Base-by-base conservation (phyloP, 192 early-diverging fungal species). In the Dissophora globulifera region DNA sequence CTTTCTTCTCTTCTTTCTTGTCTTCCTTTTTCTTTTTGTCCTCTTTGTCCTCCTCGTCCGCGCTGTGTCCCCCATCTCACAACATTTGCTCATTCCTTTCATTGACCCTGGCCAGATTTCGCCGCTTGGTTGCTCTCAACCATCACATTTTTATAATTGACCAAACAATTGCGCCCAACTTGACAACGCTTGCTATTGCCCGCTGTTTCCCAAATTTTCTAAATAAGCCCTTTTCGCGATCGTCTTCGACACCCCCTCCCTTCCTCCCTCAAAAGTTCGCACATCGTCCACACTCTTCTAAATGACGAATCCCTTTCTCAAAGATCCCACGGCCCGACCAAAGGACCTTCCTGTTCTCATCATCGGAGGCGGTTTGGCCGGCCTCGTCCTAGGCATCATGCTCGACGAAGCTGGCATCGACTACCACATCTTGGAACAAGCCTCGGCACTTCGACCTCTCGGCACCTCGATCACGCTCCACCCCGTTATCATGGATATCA, bases 381-480 rank as follows among this genome's bases (percentile, higher is more conserved):
- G 72, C 3, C 30, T 76, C 23, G 35, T 62, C 7, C 60, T 76
- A 58, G 72, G 63, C 35, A 67, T 76, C 58, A 76, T 66, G 72
- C 63, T 76, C 29, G 72, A 76, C 25, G 42, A 45, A 1, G 72
- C 72, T 6, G 72, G 72, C 5, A 76, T 76, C 52, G 72, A 76
- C 45, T 76, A 76, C 23, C 72, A 76, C 23, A 76, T 67, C 47
- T 52, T 76, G n/a, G 72, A 76, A 38, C 72, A 76, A 43, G 72
- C 72, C 6, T 76, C 72, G 19, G 48, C 63, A 17, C 52, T 76
- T 3, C 72, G 72, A 35, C 63, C 72, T 3, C 63, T 76, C 15
- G 72, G 72, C 13, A 76, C 63, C 43, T 76, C 72, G 20, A 76
- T 76, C 50, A 62, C 72, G 0, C 45, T 76, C 16, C 72, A 76